Evolutionary conservation across 2,329 filamentous ascomycete species (phyloP).

Genomic region (Stemphylium beticola): DNA sequence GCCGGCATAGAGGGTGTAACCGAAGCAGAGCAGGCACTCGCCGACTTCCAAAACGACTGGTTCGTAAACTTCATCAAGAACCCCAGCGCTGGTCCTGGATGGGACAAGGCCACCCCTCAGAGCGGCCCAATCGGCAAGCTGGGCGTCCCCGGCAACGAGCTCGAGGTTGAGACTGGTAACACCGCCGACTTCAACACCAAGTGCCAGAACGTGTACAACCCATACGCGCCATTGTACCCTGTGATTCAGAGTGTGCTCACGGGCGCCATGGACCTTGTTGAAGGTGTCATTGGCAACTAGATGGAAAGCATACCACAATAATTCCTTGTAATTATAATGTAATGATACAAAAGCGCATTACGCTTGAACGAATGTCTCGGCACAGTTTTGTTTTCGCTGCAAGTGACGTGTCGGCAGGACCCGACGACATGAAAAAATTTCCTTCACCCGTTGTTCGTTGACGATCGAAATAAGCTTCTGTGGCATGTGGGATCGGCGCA

Average conservation of each 20-base stretch:
- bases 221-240: slow-evolving; percentile 29
- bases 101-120: slow-evolving; percentile 44
- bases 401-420: too few relatives aligned
- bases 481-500: too few relatives aligned
- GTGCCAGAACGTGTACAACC: slow-evolving; percentile 41
- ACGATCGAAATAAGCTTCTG: too few relatives aligned
- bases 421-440: too few relatives aligned
- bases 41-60: slow-evolving; percentile 53
- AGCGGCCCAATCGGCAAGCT: slow-evolving; percentile 42
- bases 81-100: slow-evolving; percentile 52
- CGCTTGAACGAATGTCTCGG: too few relatives aligned
- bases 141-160: slow-evolving; percentile 47
- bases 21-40: slow-evolving; percentile 49
- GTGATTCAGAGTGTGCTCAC: slow-evolving; percentile 23
- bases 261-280: neutral
- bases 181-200: slow-evolving; percentile 44
- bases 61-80: slow-evolving; percentile 56
- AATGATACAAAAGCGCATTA: too few relatives aligned
- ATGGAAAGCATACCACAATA: neutral
- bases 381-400: too few relatives aligned
- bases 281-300: slow-evolving; percentile 6
- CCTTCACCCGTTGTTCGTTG: too few relatives aligned
- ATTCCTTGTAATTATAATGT: too few relatives aligned
- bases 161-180: slow-evolving; percentile 33
- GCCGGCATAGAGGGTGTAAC: slow-evolving; percentile 44